Evolutionary conservation across 1,284 basidiomycete genomes (phyloP).

Genomic region (Rhodotorula sp.): DNA sequence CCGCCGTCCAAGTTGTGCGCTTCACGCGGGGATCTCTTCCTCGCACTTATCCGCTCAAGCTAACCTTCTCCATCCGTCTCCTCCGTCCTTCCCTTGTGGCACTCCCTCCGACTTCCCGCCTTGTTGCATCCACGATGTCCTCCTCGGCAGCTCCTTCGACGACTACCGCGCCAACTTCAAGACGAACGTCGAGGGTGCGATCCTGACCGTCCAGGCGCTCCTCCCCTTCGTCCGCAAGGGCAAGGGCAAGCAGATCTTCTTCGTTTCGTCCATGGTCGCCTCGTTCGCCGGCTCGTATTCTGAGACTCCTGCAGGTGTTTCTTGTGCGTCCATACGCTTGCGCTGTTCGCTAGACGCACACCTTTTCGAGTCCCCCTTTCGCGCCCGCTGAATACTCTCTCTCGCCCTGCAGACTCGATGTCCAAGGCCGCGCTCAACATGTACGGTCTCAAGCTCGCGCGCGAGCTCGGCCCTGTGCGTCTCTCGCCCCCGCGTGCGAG

Average conservation of each 20-base stretch:
- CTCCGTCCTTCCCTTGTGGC: too few relatives aligned
- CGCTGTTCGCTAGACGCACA: too few relatives aligned
- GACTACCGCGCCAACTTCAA: slow-evolving; percentile 26
- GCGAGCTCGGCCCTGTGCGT: slow-evolving; percentile 23
- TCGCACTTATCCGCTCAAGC: background rate
- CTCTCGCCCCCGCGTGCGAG: background rate
- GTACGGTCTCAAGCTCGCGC: slow-evolving; percentile 31
- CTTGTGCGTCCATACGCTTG: slow-evolving; percentile 6
- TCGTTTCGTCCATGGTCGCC: slow-evolving; percentile 15
- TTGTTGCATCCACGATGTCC: too few relatives aligned
- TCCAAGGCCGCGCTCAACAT: slow-evolving; percentile 38
- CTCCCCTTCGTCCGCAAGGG: slow-evolving; percentile 26
- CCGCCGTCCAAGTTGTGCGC: slow-evolving; percentile 9
- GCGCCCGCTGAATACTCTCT: too few relatives aligned
- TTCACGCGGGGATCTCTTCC: too few relatives aligned
- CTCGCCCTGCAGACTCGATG: slow-evolving; percentile 18
- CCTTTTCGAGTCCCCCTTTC: background rate
- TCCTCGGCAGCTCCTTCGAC: slow-evolving; percentile 4
- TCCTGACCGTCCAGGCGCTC: slow-evolving; percentile 20
- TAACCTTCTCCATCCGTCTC: too few relatives aligned
- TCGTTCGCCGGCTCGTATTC: slow-evolving; percentile 10
- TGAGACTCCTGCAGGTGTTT: slow-evolving; percentile 2
- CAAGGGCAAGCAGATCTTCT: slow-evolving; percentile 29
- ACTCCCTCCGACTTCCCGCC: background rate
- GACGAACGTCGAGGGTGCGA: slow-evolving; percentile 35